Base-by-base conservation (phyloP, 305 asterid species). In the Fraxinus nigra region DNA sequence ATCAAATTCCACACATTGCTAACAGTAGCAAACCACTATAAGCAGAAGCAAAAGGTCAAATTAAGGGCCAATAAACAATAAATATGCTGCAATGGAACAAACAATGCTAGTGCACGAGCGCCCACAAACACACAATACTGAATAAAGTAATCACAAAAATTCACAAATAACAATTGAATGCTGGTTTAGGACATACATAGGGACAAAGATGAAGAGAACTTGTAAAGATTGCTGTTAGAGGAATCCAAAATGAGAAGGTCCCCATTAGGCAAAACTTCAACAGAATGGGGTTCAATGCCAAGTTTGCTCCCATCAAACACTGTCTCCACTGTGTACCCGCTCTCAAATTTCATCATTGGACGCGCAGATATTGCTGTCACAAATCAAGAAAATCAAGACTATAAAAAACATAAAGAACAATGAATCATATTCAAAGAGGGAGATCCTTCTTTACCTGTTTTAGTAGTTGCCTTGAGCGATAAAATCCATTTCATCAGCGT, bases 301-400 rank as follows among this genome's bases (percentile, higher is more conserved):
- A 93, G 97, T 87, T 94, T 96, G 89, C 99, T 96, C 54, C 99
- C 98, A 82, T 96, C 99, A 80, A 96, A 96, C 78, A 96, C 98
- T 38, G 99, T 96, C 86, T 96, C 97, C 83, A 96, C 98, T 77
- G 82, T 89, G 84, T 96, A 96, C 28, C 99, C 99, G 83, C 93
- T 90, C 90, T 96, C 99, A 81, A 91, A 96, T 82, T 92, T 96
- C 99, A 96, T 90, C 93, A 90, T 84, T 40, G 98, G 97, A 65
- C 97, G 93, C 85, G 95, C 93, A 59, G 93, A 80, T 46, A 90
- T 87, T 51, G 93, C 99, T 96, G 92, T 32, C 40, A 69, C 38
- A 69, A 5, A 78, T 56, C 61, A 65, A 43, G n/a, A 46, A 28
- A 87, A 30, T 13, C 3, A 18, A n/a, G 18, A n/a, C 10, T 69